Percentiles rank a stretch among this genome's conserved stretches.
phyloP scores from a whole-genome alignment of 139 green algal species.

The Chlorella sp. region DNA sequence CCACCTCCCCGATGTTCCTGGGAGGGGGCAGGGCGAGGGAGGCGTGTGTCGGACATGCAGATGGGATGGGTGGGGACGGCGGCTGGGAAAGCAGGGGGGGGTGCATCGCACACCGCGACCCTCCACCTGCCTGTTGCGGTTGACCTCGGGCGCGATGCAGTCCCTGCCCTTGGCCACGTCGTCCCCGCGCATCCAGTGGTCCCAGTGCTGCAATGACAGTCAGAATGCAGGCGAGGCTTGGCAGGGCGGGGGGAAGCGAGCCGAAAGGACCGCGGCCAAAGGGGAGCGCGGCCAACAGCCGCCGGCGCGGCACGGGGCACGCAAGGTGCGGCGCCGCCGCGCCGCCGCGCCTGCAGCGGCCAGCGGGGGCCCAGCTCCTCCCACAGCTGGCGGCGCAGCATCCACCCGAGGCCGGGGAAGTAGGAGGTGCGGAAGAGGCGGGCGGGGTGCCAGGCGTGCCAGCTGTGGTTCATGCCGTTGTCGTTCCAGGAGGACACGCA shows the following conservation, averaged over 20 bases:
- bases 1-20: slow-evolving; percentile 14
- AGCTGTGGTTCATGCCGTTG: slow-evolving; percentile 44
- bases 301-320: too few relatives aligned
- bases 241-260: too few relatives aligned
- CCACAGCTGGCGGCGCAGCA: slow-evolving; percentile 55
- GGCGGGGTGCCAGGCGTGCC: slow-evolving; percentile 35
- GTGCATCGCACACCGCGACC: too few relatives aligned
- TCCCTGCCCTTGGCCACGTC: slow-evolving; percentile 47
- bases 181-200: slow-evolving; percentile 59
- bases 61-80: too few relatives aligned
- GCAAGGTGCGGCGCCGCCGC: background rate
- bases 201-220: slow-evolving; percentile 22
- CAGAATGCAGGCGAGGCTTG: too few relatives aligned
- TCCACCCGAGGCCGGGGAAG: slow-evolving; percentile 66
- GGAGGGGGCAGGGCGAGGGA: background rate
- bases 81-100: too few relatives aligned
- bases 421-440: slow-evolving; percentile 53
- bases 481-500: slow-evolving; percentile 65
- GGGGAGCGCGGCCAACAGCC: too few relatives aligned
- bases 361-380: slow-evolving; percentile 43
- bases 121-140: slow-evolving; percentile 49
- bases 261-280: too few relatives aligned
- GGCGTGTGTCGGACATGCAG: background rate
- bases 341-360: slow-evolving; percentile 26
- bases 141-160: slow-evolving; percentile 50